Evolutionary conservation across 2,329 filamentous ascomycete genomes (phyloP).

Genomic region (Stylonectria norvegica): DNA sequence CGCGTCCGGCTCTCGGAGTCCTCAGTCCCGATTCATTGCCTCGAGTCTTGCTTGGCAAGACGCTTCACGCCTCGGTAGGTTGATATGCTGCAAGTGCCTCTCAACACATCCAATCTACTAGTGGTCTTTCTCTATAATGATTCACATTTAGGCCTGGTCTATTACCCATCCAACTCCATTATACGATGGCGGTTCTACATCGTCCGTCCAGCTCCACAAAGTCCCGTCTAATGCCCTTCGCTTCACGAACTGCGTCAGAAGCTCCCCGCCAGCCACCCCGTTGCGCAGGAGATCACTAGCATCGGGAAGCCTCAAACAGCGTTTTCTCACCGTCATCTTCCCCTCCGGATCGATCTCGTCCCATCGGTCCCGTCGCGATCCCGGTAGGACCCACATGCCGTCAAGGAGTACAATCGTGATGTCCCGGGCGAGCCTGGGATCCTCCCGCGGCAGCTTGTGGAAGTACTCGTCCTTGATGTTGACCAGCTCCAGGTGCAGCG

Average conservation of each 20-base stretch:
- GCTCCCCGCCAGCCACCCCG: too few species aligned
- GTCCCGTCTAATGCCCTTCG: constrained; percentile 39
- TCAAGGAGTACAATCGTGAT: constrained; percentile 34
- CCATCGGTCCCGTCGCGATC: constrained; percentile 30
- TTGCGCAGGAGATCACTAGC: too few species aligned
- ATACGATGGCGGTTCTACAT: too few species aligned
- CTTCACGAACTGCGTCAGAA: constrained; percentile 42
- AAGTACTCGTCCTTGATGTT: constrained; percentile 44
- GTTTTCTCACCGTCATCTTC: constrained; percentile 36
- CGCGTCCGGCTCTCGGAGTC: too few species aligned
- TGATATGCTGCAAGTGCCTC: too few species aligned
- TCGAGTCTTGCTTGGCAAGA: too few species aligned
- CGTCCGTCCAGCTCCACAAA: constrained; percentile 35
- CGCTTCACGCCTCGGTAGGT: too few species aligned
- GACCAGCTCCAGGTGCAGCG: constrained; percentile 29
- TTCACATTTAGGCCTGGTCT: background rate
- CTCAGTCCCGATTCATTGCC: too few species aligned
- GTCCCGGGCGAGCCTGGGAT: constrained; percentile 24
- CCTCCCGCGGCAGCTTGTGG: constrained; percentile 29
- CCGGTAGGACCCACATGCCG: constrained; percentile 21
- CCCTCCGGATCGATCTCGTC: constrained; percentile 34
- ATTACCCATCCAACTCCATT: constrained; percentile 7
- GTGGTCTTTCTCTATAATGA: background rate
- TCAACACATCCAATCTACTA: too few species aligned
- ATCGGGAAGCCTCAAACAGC: too few species aligned